Conservation (phyloP, 2,329 filamentous ascomycete genomes). For the Colletotrichum incanum region DNA sequence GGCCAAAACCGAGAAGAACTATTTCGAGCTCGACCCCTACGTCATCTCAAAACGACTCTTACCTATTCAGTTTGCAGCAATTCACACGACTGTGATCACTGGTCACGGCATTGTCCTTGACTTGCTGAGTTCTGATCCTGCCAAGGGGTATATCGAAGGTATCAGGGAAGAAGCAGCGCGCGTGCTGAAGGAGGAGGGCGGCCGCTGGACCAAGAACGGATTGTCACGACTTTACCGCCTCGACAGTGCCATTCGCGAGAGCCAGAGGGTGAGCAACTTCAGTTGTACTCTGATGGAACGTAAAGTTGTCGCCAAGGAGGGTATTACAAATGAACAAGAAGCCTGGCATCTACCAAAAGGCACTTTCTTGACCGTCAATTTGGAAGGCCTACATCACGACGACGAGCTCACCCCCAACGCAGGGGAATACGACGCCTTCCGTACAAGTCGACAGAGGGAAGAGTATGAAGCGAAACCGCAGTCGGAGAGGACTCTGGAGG, state of each 20-base stretch:
- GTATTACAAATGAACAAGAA: constrained; percentile 56
- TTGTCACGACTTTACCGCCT: constrained; percentile 61
- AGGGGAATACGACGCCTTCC: constrained; percentile 63
- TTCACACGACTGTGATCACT: constrained; percentile 71
- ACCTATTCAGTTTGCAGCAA: constrained; percentile 71
- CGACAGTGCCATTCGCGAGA: constrained; percentile 69
- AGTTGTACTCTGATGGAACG: constrained; percentile 62
- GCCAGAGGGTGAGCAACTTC: constrained; percentile 65
- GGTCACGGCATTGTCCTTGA: constrained; percentile 64
- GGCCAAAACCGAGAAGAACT: constrained; percentile 61
- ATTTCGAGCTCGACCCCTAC: constrained; percentile 61
- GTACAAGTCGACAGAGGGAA: constrained; percentile 62
- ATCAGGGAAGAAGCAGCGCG: constrained; percentile 61
- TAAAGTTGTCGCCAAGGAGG: constrained; percentile 59
- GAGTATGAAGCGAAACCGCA: constrained; percentile 51
- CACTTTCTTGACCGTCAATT: constrained; percentile 59
- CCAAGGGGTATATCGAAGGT: constrained; percentile 53
- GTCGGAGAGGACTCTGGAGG: constrained; percentile 50
- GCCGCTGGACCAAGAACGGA: constrained; percentile 63
- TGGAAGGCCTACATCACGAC: constrained; percentile 64
- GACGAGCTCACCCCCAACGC: constrained; percentile 60
- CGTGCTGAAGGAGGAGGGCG: constrained; percentile 53
- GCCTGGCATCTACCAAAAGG: constrained; percentile 64
- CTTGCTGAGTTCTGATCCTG: constrained; percentile 58
- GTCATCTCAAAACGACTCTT: constrained; percentile 67